Percentiles rank a stretch among this genome's conserved stretches.
phyloP scores from a whole-genome alignment of 78 protist species.

The Bodo saltans region DNA sequence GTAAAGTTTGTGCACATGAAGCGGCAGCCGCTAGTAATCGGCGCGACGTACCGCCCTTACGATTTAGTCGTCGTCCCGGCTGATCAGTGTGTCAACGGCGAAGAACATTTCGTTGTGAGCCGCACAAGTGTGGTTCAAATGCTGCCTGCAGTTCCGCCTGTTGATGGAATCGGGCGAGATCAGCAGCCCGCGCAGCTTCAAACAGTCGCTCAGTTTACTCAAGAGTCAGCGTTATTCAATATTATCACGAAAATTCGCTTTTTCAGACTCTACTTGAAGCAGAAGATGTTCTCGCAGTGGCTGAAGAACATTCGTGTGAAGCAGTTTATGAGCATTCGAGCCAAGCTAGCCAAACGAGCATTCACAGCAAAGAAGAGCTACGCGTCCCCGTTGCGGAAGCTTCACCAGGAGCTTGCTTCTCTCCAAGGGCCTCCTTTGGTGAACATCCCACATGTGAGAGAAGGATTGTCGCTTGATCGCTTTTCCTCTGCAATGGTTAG shows the following conservation, averaged over 20 bases:
- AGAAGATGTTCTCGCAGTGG: conserved; percentile 51
- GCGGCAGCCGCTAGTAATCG: too few relatives aligned
- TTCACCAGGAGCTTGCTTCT: not conserved
- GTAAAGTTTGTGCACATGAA: too few relatives aligned
- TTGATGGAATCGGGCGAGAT: too few relatives aligned
- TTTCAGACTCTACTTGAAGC: conserved; percentile 33
- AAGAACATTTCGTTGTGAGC: conserved; percentile 54
- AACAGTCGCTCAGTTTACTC: conserved; percentile 19
- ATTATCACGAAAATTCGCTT: conserved; percentile 33
- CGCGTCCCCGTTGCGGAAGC: not conserved
- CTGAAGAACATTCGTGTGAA: conserved; percentile 36
- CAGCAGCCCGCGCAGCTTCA: not conserved
- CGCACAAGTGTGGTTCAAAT: conserved; percentile 59
- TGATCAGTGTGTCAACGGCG: conserved; percentile 13
- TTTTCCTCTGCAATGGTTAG: not conserved
- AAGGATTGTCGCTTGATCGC: not conserved
- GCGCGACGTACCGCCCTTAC: conserved; percentile 66
- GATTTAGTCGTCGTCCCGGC: conserved; percentile 43
- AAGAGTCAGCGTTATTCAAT: conserved; percentile 34
- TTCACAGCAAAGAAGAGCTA: not conserved
- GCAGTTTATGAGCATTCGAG: conserved; percentile 6
- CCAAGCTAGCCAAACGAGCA: not conserved
- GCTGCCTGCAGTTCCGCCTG: too few relatives aligned
- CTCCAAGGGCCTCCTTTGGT: not conserved
- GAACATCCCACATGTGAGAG: not conserved